Base-by-base conservation (phyloP, 331 rosid genomes). In the Pyrus hybrid region DNA sequence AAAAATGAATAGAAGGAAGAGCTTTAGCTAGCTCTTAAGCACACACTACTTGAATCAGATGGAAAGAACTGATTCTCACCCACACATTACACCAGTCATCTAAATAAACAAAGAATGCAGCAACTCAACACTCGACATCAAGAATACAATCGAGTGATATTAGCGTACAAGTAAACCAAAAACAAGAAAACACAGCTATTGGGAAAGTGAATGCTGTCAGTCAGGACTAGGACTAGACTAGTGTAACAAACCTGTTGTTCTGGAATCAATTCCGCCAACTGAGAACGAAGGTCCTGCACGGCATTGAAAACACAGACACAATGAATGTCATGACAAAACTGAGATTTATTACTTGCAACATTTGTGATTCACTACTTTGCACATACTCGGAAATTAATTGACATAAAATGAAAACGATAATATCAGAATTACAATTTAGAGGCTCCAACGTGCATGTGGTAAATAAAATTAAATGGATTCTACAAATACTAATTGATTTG, bases 191-290 rank as follows among this genome's bases (percentile, higher is more conserved):
- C 4, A 3, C 4, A n/a, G 21, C n/a, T 4, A 12, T 30, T 17
- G 29, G 21, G 35, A 14, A n/a, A n/a, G 32, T 12, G 9, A 67
- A 37, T 37, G 30, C 28, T 6, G 22, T n/a, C 30, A 29, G 76
- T 11, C 22, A 53, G 60, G n/a, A 41, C 51, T 57, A 23, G 76
- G 49, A 43, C 49, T 43, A 43, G 49, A 37, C 45, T 37, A 37
- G 45, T 1, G 13, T 10, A 68, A 53, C 88, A 65, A 77, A 87
- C 99, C 99, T 95, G 99, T 76, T 92, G 83, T 79, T 92, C 93
- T 13, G 97, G 99, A 89, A 95, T 81, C 76, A 92, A 80, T 63
- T 95, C 99, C 86, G 84, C 86, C 87, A 92, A 37, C 79, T 89
- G 93, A 68, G 99, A 85, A 61, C 75, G 85, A 76, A 95, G 97